Conservation (phyloP, 2,329 filamentous ascomycete genomes). For the Apiospora arundinis region DNA sequence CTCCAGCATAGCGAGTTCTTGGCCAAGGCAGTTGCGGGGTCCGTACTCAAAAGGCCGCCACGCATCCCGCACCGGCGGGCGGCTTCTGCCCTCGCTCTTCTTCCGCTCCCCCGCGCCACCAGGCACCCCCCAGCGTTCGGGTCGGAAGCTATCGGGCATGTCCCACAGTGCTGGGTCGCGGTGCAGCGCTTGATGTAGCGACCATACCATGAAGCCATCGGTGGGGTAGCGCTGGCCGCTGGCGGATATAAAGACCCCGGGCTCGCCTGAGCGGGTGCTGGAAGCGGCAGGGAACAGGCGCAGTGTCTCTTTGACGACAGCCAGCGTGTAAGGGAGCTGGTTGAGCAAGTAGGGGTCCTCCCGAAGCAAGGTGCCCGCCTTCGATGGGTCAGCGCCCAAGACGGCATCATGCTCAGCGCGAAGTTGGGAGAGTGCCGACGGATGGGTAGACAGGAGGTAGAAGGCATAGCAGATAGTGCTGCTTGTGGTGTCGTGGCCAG, state of each 20-base stretch:
- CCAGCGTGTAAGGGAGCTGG: slow-evolving; percentile 44
- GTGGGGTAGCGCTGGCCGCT: slow-evolving; percentile 37
- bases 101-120: too few relatives aligned
- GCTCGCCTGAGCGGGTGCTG: slow-evolving; percentile 42
- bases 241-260: slow-evolving; percentile 37
- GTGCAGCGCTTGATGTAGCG: slow-evolving; percentile 39
- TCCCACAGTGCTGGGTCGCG: slow-evolving; percentile 40
- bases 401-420: slow-evolving; percentile 46
- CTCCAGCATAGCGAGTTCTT: slow-evolving; percentile 61
- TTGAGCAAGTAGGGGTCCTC: slow-evolving; percentile 24
- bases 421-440: slow-evolving; percentile 38
- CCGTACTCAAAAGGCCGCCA: slow-evolving; percentile 62
- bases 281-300: slow-evolving; percentile 47
- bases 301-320: slow-evolving; percentile 46
- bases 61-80: slow-evolving; percentile 37
- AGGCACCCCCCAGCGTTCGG: slow-evolving; percentile 44
- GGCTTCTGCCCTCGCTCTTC: too few relatives aligned
- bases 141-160: slow-evolving; percentile 41
- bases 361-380: slow-evolving; percentile 40
- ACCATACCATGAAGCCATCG: slow-evolving; percentile 30
- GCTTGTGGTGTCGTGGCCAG: slow-evolving; percentile 49
- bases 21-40: slow-evolving; percentile 61
- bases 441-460: slow-evolving; percentile 40
- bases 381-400: slow-evolving; percentile 35
- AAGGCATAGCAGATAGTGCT: slow-evolving; percentile 42